Percentiles rank a stretch among this genome's conserved stretches.
Conservation (phyloP, 495 filamentous ascomycete genomes). For the Hypomontagnella submonticulosa region DNA sequence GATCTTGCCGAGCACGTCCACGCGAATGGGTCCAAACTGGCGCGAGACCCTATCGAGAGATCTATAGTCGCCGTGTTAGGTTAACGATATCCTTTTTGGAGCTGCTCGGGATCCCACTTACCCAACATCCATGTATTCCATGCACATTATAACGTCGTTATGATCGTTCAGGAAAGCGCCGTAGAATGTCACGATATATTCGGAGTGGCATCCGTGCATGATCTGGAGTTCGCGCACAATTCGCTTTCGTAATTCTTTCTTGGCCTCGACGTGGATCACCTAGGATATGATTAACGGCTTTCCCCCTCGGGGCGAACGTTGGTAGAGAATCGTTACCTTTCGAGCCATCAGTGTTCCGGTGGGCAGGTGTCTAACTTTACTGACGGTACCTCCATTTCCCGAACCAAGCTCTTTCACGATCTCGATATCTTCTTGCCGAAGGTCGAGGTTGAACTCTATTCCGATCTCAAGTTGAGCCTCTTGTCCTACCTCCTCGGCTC, state of each 20-base stretch:
- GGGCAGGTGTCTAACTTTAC: conserved; percentile 94
- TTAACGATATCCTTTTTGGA: neutral
- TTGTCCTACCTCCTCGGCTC: conserved; percentile 67
- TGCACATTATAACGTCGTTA: conserved; percentile 98
- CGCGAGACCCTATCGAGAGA: conserved; percentile 95
- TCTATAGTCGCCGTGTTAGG: conserved; percentile 63
- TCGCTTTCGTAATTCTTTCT: conserved; percentile 93
- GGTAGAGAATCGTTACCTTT: conserved; percentile 72
- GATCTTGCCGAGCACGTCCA: conserved; percentile 99
- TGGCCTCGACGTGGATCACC: conserved; percentile 98
- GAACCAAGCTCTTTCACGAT: conserved; percentile 93
- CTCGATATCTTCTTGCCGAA: conserved; percentile 91
- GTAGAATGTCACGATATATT: conserved; percentile 96
- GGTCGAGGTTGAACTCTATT: conserved; percentile 92
- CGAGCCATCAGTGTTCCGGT: conserved; percentile 96
- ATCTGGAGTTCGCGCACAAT: conserved; percentile 97
- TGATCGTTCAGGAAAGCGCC: conserved; percentile 96
- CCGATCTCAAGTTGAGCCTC: conserved; percentile 89
- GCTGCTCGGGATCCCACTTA: conserved; percentile 59
- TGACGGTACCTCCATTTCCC: conserved; percentile 97
- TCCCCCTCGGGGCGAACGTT: neutral
- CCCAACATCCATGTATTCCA: conserved; percentile 99
- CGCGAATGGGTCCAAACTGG: conserved; percentile 91
- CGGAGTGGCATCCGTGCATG: conserved; percentile 96
- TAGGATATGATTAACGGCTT: conserved; percentile 48